These are phyloP conservation scores for Chaetomium sp. DNA, from an alignment of 2,329 filamentous ascomycete species.

Conservation along the genomic window DNA sequence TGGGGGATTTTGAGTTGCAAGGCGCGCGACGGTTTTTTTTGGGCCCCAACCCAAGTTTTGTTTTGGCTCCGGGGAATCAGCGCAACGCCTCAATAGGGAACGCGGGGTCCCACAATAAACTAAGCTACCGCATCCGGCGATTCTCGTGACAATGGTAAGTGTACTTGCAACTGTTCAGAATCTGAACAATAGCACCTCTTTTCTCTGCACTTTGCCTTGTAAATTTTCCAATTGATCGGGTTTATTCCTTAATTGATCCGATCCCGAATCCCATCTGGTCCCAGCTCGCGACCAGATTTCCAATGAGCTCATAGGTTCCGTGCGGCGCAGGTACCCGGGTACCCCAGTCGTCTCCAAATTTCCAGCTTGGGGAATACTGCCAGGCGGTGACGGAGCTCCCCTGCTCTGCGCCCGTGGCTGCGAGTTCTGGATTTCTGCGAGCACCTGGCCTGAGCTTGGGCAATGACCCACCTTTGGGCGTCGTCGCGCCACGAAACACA, in stretches of 20 bases:
- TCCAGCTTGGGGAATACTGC: constrained; percentile 23
- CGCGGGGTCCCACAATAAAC: constrained; percentile 28
- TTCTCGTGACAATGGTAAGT: constrained; percentile 8
- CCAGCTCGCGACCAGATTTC: background rate
- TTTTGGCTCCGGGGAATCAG: constrained; percentile 20
- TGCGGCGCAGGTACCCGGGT: constrained; percentile 22
- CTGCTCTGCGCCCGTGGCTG: background rate
- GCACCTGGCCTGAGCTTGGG: background rate
- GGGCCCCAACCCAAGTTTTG: constrained; percentile 24
- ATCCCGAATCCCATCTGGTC: background rate
- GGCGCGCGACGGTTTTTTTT: constrained; percentile 28
- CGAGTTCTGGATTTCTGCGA: background rate
- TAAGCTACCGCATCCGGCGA: constrained; percentile 28
- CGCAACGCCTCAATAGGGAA: constrained; percentile 22
- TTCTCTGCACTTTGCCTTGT: background rate
- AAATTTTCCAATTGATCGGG: constrained; percentile 9
- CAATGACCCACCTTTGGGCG: background rate
- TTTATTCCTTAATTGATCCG: background rate
- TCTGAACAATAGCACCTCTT: background rate
- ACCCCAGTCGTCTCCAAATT: constrained; percentile 15
- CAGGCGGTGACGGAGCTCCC: constrained; percentile 22
- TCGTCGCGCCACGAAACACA: background rate
- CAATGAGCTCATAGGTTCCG: constrained; percentile 24
- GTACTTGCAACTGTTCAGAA: background rate
- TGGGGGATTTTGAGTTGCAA: constrained; percentile 26